Evolutionary conservation across 345 rosid species (phyloP), one percentile per base, ranked within the genome.

Genomic region (Aegle marmelos): DNA sequence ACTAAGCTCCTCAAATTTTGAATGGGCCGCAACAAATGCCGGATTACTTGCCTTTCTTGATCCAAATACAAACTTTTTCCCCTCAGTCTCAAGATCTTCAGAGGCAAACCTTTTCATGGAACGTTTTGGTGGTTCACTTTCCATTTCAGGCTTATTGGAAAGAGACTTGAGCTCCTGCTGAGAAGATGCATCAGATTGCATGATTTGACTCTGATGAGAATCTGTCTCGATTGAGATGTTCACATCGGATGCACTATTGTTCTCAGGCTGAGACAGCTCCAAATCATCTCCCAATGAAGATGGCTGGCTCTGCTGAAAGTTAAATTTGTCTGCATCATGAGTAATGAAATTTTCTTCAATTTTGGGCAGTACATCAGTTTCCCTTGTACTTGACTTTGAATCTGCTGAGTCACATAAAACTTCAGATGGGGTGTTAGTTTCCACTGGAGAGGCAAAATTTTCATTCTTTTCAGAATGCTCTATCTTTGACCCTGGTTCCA

Each of bases 1-100:
- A 87, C 84, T 87, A 72, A 87, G 77, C 81, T 84, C 99, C 89
- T 92, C 94, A 72, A 91, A 92, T 85, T 91, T 94, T 41, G 95
- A 85, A 75, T 89, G 98, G 4, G 88, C 91, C 4, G 89, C 87
- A 80, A 91, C 72, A 79, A 96, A 94, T n/a, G 91, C 78, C 16
- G 87, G 95, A 80, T 90, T 90, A 82, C 89, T 88, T 7, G 77
- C 81, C 82, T 89, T 96, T 76, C 80, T 83, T 50, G 92, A 86
- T 60, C 87, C 91, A 75, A 56, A 70, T 7, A 70, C 81, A 62
- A 71, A 74, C 60, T 87, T 86, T 76, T 85, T 89, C 58, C 74
- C 84, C 76, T 88, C 91, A 7, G 81, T 81, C 78, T 84, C 90
- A 37, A 81, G 82, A 75, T 85, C 81, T 45, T 88, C 93, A 50